phyloP scores from a whole-genome alignment of 768 basidiomycete species.

The Lactifluus echinatus region DNA sequence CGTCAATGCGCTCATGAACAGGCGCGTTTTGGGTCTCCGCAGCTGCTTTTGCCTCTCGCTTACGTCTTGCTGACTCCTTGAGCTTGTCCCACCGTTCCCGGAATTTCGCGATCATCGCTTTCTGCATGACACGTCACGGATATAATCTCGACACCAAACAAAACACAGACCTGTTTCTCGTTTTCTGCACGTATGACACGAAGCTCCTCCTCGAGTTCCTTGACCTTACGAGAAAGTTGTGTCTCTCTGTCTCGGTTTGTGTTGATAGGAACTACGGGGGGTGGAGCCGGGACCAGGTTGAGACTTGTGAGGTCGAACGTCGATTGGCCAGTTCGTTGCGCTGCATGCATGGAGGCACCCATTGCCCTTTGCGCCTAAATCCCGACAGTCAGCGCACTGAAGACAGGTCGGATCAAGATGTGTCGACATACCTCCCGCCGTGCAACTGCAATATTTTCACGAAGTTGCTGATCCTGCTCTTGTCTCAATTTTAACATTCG shows the following conservation, averaged over 20 bases:
- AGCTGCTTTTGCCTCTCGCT: slow-evolving; percentile 65
- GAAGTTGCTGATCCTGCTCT: slow-evolving; percentile 71
- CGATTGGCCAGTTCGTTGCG: slow-evolving; percentile 36
- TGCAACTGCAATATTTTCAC: slow-evolving; percentile 71
- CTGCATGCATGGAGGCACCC: slow-evolving; percentile 51
- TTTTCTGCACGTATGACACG: slow-evolving; percentile 57
- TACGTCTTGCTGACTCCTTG: slow-evolving; percentile 80
- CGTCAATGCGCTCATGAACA: slow-evolving; percentile 60
- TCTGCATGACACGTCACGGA: slow-evolving; percentile 36
- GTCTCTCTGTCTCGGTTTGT: slow-evolving; percentile 46
- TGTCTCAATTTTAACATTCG: slow-evolving; percentile 56
- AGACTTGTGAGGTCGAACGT: slow-evolving; percentile 46
- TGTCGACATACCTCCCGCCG: slow-evolving; percentile 46
- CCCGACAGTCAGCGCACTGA: not conserved
- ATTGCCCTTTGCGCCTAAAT: slow-evolving; percentile 70
- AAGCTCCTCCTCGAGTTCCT: slow-evolving; percentile 78
- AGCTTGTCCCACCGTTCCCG: slow-evolving; percentile 85
- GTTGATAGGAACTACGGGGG: slow-evolving; percentile 43
- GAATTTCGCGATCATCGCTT: slow-evolving; percentile 74
- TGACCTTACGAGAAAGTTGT: slow-evolving; percentile 40
- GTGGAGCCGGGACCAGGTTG: slow-evolving; percentile 43
- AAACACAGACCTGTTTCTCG: slow-evolving; percentile 63
- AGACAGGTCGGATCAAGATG: not conserved
- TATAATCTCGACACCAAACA: not conserved
- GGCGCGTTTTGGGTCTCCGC: slow-evolving; percentile 39